phyloP scores from a whole-genome alignment of 176 grass and related monocot species.

The Saccharum officinarum region DNA sequence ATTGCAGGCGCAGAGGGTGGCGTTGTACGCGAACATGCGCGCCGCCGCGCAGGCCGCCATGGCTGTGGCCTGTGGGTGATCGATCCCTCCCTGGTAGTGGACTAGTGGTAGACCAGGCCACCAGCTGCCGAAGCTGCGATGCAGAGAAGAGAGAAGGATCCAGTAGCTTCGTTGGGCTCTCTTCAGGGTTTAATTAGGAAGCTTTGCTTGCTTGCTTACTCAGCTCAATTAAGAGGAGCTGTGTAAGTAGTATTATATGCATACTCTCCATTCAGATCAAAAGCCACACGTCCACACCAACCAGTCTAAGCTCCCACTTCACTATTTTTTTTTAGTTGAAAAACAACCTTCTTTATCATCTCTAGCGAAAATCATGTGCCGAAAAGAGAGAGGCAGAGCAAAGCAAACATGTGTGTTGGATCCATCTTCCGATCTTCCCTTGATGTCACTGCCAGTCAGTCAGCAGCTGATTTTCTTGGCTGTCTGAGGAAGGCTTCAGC shows the following conservation, averaged over 20 bases:
- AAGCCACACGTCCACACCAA: too few relatives aligned
- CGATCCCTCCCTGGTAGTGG: not conserved
- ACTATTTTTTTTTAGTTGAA: not conserved
- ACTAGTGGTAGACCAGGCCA: not conserved
- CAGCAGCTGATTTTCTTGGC: not conserved
- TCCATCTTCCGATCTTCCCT: not conserved
- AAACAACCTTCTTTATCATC: not conserved
- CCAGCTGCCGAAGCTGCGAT: not conserved
- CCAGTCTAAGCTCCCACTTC: not conserved
- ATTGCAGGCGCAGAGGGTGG: conserved; percentile 72
- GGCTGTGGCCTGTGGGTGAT: not conserved
- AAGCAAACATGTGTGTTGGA: not conserved
- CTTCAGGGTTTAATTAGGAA: not conserved
- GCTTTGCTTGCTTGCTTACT: conserved; percentile 6
- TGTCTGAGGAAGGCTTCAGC: not conserved
- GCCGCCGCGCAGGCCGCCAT: conserved; percentile 57
- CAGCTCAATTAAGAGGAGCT: not conserved
- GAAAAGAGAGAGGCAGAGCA: not conserved
- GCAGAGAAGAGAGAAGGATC: not conserved
- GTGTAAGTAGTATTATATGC: not conserved
- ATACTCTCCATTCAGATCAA: too few relatives aligned
- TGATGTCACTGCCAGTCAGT: not conserved
- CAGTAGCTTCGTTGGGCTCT: not conserved
- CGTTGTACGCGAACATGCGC: conserved; percentile 71
- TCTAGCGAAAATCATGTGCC: not conserved